Evolutionary conservation across 2,329 filamentous ascomycete species (phyloP), one percentile per base, ranked within the genome.

Genomic region (Teratosphaeria epicoccoides): DNA sequence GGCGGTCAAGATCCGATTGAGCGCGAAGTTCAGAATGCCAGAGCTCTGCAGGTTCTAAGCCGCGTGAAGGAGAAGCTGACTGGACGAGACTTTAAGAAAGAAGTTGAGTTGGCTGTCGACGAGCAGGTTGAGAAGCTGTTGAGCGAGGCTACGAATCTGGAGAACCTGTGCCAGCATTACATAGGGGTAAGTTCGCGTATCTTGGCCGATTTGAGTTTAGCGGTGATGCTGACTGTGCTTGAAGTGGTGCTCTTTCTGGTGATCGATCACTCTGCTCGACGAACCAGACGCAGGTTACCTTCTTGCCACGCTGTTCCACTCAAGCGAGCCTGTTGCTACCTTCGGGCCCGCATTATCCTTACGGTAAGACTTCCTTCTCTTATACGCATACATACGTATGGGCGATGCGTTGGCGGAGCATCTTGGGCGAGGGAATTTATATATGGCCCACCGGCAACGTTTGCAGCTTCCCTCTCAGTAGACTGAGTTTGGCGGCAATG

Each of bases 131-230:
- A 95, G 70, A 91, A 94, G 69, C 74, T 99, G 63, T 86, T 99
- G 61, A 84, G 86, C 55, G 91, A 98, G 74, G 93, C 93, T 22
- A 98, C 93, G 6, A 96, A 93, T 66, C 76, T 97, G 62, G 93
- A 97, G 78, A 97, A 97, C 68, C 75, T 98, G 55, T 98, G 93
- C 68, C 93, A 97, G 76, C 93, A 97, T 74, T 98, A 96, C 69
- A 95, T 97, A 62, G 93, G 93, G 28, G 49, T 49, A 52, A 45
- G 52, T 53, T 44, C 22, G 24, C 22, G n/a, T 24, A 17, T 48
- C 23, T 48, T 46, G 7, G 20, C n/a, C 17, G 14, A 20, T 7
- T 28, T 51, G 11, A 20, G 43, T 10, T 10, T 10, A 20, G 29
- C 29, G 9, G 12, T 23, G 33, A 20, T 26, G 25, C 48, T 50